Conservation (phyloP, 2,329 filamentous ascomycete species). For the Aphanocladium album region DNA sequence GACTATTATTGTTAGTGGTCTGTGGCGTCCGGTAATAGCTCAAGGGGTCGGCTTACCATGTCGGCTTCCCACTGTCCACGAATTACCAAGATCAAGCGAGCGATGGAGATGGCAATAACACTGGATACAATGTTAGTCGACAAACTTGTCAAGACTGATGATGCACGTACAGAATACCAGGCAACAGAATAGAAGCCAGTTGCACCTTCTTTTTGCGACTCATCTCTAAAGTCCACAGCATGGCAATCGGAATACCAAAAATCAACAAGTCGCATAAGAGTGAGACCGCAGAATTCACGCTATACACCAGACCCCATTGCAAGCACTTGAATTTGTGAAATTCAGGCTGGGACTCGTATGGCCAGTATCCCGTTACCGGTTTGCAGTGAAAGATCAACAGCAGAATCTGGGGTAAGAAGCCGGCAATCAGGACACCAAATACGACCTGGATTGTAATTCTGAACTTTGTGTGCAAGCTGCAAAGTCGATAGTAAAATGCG, state of each 20-base stretch:
- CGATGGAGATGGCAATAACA: conserved; percentile 43
- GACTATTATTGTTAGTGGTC: conserved; percentile 23
- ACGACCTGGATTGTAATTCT: conserved; percentile 30
- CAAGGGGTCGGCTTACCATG: conserved; percentile 17
- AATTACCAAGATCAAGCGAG: conserved; percentile 43
- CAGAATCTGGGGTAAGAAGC: conserved; percentile 43
- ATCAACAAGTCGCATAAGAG: conserved; percentile 45
- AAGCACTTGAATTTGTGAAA: conserved; percentile 38
- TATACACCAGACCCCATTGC: conserved; percentile 47
- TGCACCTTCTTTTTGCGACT: conserved; percentile 40
- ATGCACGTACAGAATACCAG: conserved; percentile 40
- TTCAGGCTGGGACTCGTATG: conserved; percentile 42
- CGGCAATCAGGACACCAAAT: conserved; percentile 33
- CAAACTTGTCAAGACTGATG: too few species aligned
- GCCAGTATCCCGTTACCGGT: conserved; percentile 47
- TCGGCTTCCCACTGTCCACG: conserved; percentile 42
- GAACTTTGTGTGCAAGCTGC: conserved; percentile 32
- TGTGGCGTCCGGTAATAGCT: too few species aligned
- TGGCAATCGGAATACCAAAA: conserved; percentile 44
- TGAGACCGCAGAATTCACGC: conserved; percentile 44
- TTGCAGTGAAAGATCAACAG: conserved; percentile 47
- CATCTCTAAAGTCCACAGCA: conserved; percentile 42
- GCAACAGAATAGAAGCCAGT: conserved; percentile 42
- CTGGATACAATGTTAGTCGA: conserved; percentile 23
- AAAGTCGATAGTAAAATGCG: conserved; percentile 46